Base-by-base conservation (phyloP, 768 basidiomycete genomes). In the Mycena vulgaris region DNA sequence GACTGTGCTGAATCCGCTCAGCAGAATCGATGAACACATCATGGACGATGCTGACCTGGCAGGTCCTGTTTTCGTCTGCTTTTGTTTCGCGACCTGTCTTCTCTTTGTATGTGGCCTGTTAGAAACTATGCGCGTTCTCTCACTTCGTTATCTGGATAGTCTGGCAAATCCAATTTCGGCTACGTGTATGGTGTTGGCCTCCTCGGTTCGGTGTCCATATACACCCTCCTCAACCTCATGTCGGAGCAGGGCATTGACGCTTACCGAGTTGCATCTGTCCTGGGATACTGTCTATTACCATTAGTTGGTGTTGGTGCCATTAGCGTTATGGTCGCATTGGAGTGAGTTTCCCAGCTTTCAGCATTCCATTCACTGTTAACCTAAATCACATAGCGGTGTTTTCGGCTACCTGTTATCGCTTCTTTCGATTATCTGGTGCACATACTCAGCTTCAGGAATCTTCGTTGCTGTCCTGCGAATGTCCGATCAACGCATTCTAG, bases 1-100 rank as follows among this genome's bases (percentile, higher is more conserved):
- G 81, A 96, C 98, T 0, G 98, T 99, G 10, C 89, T 99, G 58
- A 99, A 99, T 77, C 98, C 98, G 5, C 83, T 99, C 25, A 88
- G 89, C 66, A 86, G 85, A 57, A 89, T 97, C 35, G 93, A 98
- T 70, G 94, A 93, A 71, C 92, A 89, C 66, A 99, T 99, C 68
- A 99, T 99, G 98, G 98, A 99, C 80, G 98, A 99, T 75, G 97
- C 97, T 25, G 98, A 99, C 82, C 87, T 99, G 33, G 96, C 97
- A 11, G 98, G 98, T 0, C 98, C 98, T 11, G 89, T 98, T 52
- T 89, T 98, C 7, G 98, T 98, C 83, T 93, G 93, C 78, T 95
- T 99, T 79, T 95, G 95, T 75, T 99, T 99, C 79, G 98, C 93
- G 16, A 92, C 94, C 47, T 95, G 94, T 77, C 88, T 99, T 2